Conservation (phyloP, 2,329 filamentous ascomycete genomes). For the Phyllosticta citribraziliensis region DNA sequence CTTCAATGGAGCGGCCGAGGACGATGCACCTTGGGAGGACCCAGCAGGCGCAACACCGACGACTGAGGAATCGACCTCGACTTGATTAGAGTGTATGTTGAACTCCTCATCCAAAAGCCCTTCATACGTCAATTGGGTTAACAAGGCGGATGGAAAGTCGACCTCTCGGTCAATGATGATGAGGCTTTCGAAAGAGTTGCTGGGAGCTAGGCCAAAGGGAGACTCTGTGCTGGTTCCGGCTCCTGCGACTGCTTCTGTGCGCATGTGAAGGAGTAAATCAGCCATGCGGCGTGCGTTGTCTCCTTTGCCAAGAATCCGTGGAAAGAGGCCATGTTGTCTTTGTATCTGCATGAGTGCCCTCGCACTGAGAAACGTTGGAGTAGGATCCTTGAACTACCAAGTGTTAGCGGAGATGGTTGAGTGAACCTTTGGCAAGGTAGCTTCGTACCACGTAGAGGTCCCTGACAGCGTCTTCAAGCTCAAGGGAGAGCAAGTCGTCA, state of each 20-base stretch:
- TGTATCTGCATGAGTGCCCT: constrained; percentile 92
- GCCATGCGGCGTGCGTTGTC: constrained; percentile 85
- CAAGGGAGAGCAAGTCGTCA: constrained; percentile 80
- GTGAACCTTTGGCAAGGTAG: background rate
- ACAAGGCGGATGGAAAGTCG: constrained; percentile 81
- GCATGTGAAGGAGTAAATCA: constrained; percentile 81
- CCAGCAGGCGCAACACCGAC: constrained; percentile 62
- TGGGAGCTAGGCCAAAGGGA: constrained; percentile 64
- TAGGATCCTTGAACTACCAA: constrained; percentile 68
- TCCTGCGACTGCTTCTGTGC: constrained; percentile 74
- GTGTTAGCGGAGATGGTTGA: constrained; percentile 17
- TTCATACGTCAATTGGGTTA: constrained; percentile 95
- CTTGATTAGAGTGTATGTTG: constrained; percentile 82
- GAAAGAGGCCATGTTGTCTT: constrained; percentile 84
- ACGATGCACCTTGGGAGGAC: constrained; percentile 36
- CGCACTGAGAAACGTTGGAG: constrained; percentile 78
- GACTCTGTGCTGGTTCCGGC: constrained; percentile 46
- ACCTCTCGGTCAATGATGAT: constrained; percentile 94
- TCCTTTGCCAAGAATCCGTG: constrained; percentile 88
- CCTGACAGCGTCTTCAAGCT: constrained; percentile 75
- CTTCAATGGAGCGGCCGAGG: constrained; percentile 49
- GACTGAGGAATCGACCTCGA: constrained; percentile 83
- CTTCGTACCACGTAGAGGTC: constrained; percentile 69
- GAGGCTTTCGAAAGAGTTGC: constrained; percentile 76
- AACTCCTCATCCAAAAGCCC: constrained; percentile 91